These are phyloP conservation scores for Stephania yunnanensis DNA, from an alignment of 164 flowering plant species.

Conservation along the genomic window DNA sequence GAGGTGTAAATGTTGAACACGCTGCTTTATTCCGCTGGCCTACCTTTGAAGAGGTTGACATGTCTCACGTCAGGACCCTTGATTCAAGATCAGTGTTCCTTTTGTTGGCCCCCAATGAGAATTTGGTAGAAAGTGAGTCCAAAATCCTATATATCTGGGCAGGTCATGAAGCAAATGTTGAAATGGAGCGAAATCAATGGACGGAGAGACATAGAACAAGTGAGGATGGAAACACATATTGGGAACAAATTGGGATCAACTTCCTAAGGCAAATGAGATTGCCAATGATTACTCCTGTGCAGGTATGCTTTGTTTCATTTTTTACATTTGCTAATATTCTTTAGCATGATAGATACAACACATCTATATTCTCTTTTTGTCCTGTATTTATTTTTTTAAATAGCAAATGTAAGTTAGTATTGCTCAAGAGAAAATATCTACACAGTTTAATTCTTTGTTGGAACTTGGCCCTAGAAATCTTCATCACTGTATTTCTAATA, in stretches of 20 bases:
- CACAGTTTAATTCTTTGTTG: not conserved
- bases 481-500: not conserved
- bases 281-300: conserved; percentile 29
- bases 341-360: not conserved
- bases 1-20: conserved; percentile 9
- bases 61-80: conserved; percentile 19
- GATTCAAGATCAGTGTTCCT: conserved; percentile 42
- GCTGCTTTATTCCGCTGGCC: conserved; percentile 38
- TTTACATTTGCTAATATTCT: not conserved
- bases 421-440: not conserved
- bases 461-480: not conserved
- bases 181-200: conserved; percentile 16
- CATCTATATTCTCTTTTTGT: not conserved
- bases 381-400: not conserved
- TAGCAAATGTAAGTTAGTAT: not conserved
- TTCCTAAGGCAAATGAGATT: conserved; percentile 34
- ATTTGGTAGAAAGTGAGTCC: conserved; percentile 15
- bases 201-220: conserved; percentile 8
- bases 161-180: conserved; percentile 25
- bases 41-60: conserved; percentile 30
- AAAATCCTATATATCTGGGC: conserved; percentile 38
- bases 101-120: conserved; percentile 21
- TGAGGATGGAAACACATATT: conserved; percentile 18
- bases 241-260: conserved; percentile 27
- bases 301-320: conserved; percentile 30